These are phyloP conservation scores for Artemisia argyi DNA, from an alignment of 129 eudicot species.

Conservation along the genomic window DNA sequence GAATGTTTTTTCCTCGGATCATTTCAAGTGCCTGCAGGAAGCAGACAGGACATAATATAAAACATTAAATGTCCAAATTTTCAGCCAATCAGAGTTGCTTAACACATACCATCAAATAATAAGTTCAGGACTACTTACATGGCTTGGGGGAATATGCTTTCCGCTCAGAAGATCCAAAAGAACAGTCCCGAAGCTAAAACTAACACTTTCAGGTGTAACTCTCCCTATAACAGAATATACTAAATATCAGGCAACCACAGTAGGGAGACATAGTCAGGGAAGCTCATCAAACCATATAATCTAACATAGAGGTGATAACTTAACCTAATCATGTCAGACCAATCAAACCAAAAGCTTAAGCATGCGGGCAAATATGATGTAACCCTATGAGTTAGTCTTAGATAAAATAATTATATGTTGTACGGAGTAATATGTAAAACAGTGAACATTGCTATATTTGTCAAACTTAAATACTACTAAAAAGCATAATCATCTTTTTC, in stretches of 20 bases:
- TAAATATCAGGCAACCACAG: neutral
- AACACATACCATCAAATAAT: neutral
- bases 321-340: no score
- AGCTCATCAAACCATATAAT: no score
- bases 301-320: no score
- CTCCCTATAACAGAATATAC: slow-evolving; percentile 49
- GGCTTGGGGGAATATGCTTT: slow-evolving; percentile 93
- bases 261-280: no score
- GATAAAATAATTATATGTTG: no score
- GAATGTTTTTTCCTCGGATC: slow-evolving; percentile 89
- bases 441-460: no score
- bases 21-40: slow-evolving; percentile 81
- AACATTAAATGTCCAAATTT: neutral
- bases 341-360: no score
- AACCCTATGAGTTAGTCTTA: no score
- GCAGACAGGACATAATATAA: neutral
- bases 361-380: no score
- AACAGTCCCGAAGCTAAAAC: slow-evolving; percentile 88
- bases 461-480: no score
- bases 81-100: neutral
- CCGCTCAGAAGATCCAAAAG: slow-evolving; percentile 94
- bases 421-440: no score
- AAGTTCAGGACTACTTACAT: slow-evolving; percentile 46
- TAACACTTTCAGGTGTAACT: slow-evolving; percentile 89
- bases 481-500: no score